A percentile compares a stretch with the other conserved stretches of the same genome.
Evolutionary conservation across 495 filamentous ascomycete genomes (phyloP).

Genomic region (Aspergillus baeticus): DNA sequence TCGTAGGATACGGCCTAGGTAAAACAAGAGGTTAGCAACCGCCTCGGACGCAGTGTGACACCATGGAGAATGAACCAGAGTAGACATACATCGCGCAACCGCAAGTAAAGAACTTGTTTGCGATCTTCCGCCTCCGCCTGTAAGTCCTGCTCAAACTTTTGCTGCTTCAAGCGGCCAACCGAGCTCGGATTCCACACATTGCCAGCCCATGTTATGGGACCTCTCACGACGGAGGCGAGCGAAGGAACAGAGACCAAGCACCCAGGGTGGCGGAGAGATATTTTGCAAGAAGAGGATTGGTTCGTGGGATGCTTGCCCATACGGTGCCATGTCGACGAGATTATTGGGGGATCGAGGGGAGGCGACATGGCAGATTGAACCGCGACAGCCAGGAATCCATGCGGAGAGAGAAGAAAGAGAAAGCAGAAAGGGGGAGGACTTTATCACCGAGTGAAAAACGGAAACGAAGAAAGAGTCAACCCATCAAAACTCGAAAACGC

Average conservation of each 20-base stretch:
- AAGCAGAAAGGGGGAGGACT: not conserved
- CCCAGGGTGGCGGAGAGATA: slow-evolving; percentile 10
- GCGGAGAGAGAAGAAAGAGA: not conserved
- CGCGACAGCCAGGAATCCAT: slow-evolving; percentile 2
- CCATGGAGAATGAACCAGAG: not conserved
- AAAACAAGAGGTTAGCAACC: slow-evolving; percentile 1
- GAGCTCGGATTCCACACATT: slow-evolving; percentile 48
- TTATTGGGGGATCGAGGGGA: slow-evolving; percentile 34
- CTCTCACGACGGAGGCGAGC: slow-evolving; percentile 36
- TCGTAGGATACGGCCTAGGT: slow-evolving; percentile 57
- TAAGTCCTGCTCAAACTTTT: slow-evolving; percentile 39
- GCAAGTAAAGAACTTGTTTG: slow-evolving; percentile 60
- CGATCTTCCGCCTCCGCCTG: slow-evolving; percentile 53
- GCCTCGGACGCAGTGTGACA: not conserved
- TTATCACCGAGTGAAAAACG: not conserved
- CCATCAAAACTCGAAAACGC: not conserved
- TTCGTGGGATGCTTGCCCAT: slow-evolving; percentile 17
- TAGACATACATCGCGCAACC: slow-evolving; percentile 57
- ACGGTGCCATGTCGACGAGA: slow-evolving; percentile 28
- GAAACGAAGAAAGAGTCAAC: not conserved
- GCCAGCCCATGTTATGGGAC: slow-evolving; percentile 43
- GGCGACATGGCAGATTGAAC: slow-evolving; percentile 28
- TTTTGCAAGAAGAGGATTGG: slow-evolving; percentile 1
- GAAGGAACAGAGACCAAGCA: slow-evolving; percentile 34
- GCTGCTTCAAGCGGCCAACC: slow-evolving; percentile 55